Evolutionary conservation across 2,329 filamentous ascomycete genomes (phyloP), one percentile per base, ranked within the genome.

Genomic region (Nothophaeocryptopus gaeumannii): DNA sequence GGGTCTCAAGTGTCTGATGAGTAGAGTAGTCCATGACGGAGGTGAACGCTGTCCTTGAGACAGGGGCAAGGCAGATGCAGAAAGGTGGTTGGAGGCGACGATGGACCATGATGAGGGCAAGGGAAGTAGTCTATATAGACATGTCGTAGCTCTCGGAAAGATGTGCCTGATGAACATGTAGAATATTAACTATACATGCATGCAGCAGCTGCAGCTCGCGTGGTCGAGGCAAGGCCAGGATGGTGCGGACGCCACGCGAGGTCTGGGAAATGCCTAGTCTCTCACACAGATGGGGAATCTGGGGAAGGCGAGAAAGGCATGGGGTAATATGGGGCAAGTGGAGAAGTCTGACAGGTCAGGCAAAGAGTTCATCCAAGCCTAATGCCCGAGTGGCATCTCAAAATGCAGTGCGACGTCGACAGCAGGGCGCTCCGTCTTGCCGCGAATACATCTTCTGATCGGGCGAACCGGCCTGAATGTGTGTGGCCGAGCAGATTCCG

Each of bases 1-100:
- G 32, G 9, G 41, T 41, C 37, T 53, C 51, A 13, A 53, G 35
- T 8, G 40, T 38, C 30, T 53, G 39, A 16, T 53, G 46, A n/a
- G 46, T 53, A 20, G 33, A 34, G 20, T 16, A 44, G 30, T 44
- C 41, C 41, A 44, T 44, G n/a, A 26, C 16, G 16, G 26, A n/a
- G 30, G 5, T n/a, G 4, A 26, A 40, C n/a, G 11, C 8, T 5
- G 20, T 13, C 38, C 20, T 26, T 7, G 26, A 29, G 9, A 40
- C 20, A n/a, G 10, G n/a, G 8, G 7, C 12, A 5, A 14, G 30
- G 8, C 9, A n/a, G 20, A 9, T 40, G 16, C 26, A 12, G 16
- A 31, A 41, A 40, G 26, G 12, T 15, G 29, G 37, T 36, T 16
- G 41, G 41, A 34, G 38, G 37, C n/a, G 20, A 26, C 4, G 20